Base-by-base conservation (phyloP, 139 green algal genomes). In the Diplosphaera chodatii region DNA sequence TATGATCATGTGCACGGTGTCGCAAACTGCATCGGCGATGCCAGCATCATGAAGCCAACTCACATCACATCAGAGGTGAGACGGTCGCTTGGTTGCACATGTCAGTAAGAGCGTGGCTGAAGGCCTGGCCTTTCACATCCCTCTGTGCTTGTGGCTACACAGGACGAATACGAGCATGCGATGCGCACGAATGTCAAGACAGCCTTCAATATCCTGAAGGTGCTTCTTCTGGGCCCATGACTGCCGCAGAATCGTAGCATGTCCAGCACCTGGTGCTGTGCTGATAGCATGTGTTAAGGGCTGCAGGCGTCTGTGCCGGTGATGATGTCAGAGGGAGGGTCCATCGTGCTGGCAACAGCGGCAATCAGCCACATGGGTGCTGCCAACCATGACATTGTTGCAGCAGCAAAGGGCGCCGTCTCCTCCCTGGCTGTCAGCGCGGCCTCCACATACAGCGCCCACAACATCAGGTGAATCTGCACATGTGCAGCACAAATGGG, bases 371-470 rank as follows among this genome's bases (percentile, higher is more conserved):
- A 78, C 20, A 80, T 86, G 34, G 87, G 87, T 34, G 81, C 87
- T 20, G 75, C 86, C 23, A 93, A 94, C 79, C 90, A 96, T 67
- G 90, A 96, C 66, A 89, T 86, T 37, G 93, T 94, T 32, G 89
- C 90, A 6, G 89, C 90, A 6, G 90, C 90, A 31, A 96, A 96
- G 82, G 90, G 56, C 37, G 90, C 84, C 37, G 73, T 95, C 0
- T 31, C 77, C 72, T 83, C 82, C 2, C 77, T 95, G 40, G 77
- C 80, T 29, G 71, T 87, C 0, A 83, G 73, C 21, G 79, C 89
- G 1, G 87, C 90, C 0, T 77, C 83, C 20, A 95, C 86, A 0
- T 96, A 96, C 73, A 87, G 85, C 0, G 82, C 85, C 4, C 89
- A 90, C 74, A 91, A 92, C 77, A 93, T 96, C n/a, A n/a, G n/a